Conservation (phyloP, 1,139 yeast species). For the Suhomyces anneliseae region DNA sequence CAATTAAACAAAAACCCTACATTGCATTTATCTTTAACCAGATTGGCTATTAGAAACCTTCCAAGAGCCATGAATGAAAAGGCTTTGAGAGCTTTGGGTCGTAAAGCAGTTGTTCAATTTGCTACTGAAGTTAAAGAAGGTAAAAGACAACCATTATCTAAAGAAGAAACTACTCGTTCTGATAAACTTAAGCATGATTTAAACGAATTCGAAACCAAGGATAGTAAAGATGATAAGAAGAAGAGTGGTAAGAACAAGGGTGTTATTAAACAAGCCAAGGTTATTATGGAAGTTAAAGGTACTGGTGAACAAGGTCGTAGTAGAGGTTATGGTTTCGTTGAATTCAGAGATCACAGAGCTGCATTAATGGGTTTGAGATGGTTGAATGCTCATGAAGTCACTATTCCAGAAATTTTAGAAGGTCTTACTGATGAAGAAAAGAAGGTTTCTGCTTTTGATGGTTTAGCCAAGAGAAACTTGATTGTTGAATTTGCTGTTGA, state of each 20-base stretch:
- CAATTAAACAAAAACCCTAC: slow-evolving; percentile 90
- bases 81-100: slow-evolving; percentile 85
- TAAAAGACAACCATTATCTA: slow-evolving; percentile 78
- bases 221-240: slow-evolving; percentile 45
- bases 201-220: slow-evolving; percentile 29
- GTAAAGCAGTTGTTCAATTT: slow-evolving; percentile 92
- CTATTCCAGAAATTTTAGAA: slow-evolving; percentile 64
- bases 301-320: slow-evolving; percentile 86
- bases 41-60: slow-evolving; percentile 89
- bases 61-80: slow-evolving; percentile 92
- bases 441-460: slow-evolving; percentile 53
- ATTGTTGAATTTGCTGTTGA: slow-evolving; percentile 96
- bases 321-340: slow-evolving; percentile 93
- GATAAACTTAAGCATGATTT: slow-evolving; percentile 55
- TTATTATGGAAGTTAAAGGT: slow-evolving; percentile 88
- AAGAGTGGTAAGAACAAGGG: slow-evolving; percentile 79
- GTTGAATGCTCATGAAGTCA: slow-evolving; percentile 91
- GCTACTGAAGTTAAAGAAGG: slow-evolving; percentile 86
- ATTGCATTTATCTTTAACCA: slow-evolving; percentile 84
- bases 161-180: slow-evolving; percentile 86
- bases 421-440: slow-evolving; percentile 74
- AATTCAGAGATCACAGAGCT: slow-evolving; percentile 86
- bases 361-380: slow-evolving; percentile 97
- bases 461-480: slow-evolving; percentile 65
- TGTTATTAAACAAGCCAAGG: slow-evolving; percentile 90